A percentile compares a stretch with the other conserved stretches of the same genome.
phyloP scores from a whole-genome alignment of 305 asterid genomes.

The Fraxinus albicans region DNA sequence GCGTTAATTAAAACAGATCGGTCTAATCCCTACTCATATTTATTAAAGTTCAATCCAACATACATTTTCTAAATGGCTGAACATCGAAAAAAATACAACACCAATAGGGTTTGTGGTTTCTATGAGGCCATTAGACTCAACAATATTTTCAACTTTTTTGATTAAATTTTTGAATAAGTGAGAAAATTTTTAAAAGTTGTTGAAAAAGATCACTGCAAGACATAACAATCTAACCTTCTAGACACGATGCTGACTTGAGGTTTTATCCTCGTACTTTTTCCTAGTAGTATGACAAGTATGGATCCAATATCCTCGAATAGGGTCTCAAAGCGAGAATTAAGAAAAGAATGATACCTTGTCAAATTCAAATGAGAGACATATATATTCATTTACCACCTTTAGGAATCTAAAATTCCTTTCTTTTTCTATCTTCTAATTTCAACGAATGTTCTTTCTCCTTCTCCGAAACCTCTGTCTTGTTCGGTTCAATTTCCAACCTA shows the following conservation, averaged over 20 bases:
- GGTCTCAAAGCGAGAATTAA: constrained; percentile 5
- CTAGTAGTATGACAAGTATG: background rate
- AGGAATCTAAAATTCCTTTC: constrained; percentile 50
- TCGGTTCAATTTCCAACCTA: constrained; percentile 21
- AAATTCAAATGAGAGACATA: background rate
- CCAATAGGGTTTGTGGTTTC: too few species aligned
- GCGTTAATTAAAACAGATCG: background rate
- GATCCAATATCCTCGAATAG: too few species aligned
- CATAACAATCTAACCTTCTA: too few species aligned
- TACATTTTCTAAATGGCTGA: background rate
- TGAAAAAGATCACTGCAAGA: too few species aligned
- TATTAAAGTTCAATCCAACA: background rate
- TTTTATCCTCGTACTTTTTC: background rate
- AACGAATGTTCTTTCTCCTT: constrained; percentile 51
- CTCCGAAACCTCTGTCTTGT: constrained; percentile 17
- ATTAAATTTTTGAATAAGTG: too few species aligned
- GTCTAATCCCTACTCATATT: background rate
- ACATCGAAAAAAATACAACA: too few species aligned
- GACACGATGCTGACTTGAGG: too few species aligned
- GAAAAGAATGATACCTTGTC: constrained; percentile 58
- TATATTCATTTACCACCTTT: constrained; percentile 21
- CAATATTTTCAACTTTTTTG: too few species aligned
- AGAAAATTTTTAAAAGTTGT: too few species aligned
- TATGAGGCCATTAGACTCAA: too few species aligned
- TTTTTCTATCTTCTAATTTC: constrained; percentile 26